Base-by-base conservation (phyloP, 2,329 filamentous ascomycete genomes). In the Epichloe sibirici region DNA sequence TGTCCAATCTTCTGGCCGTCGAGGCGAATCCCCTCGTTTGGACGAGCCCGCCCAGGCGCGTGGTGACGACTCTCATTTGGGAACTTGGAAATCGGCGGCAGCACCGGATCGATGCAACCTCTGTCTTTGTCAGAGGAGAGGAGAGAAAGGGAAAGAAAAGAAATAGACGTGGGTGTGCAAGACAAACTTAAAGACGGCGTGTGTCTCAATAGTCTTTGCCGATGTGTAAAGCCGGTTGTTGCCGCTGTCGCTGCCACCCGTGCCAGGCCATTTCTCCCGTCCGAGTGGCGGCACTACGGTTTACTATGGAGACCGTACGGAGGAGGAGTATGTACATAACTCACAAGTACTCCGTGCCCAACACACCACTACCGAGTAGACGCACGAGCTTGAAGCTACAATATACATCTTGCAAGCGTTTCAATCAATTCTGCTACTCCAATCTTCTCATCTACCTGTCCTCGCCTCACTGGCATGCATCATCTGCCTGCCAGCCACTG, bases 1-100 rank as follows among this genome's bases (percentile, higher is more conserved):
- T 74, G 45, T 80, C 75, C 51, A 75, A 61, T 53, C 74, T 67
- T 31, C 67, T 62, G 11, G 73, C 52, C 48, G 78, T 73, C 9
- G 68, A 70, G 21, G 76, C 74, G 61, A 82, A 81, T n/a, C 66
- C 66, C 51, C 78, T 71, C 54, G 67, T 68, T 57, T 72, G 71
- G 53, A 63, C 61, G 40, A 65, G 56, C 53, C 62, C 58, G 38
- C 58, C 60, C 17, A 66, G 54, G 11, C 61, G 63, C 39, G 53
- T 34, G n/a, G 42, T 52, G 28, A 38, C 51, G 51, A 56, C 49
- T 59, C 58, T 59, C 60, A 61, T 61, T 7, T 53, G 51, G 17
- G 21, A 11, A 11, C 7, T n/a, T 2, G 21, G 13, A 45, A 28
- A 8, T 13, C 13, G 7, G 12, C 37, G 37, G 12, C 37, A 39